phyloP scores from a whole-genome alignment of 163 green algal species.

The Volvox carteri region DNA sequence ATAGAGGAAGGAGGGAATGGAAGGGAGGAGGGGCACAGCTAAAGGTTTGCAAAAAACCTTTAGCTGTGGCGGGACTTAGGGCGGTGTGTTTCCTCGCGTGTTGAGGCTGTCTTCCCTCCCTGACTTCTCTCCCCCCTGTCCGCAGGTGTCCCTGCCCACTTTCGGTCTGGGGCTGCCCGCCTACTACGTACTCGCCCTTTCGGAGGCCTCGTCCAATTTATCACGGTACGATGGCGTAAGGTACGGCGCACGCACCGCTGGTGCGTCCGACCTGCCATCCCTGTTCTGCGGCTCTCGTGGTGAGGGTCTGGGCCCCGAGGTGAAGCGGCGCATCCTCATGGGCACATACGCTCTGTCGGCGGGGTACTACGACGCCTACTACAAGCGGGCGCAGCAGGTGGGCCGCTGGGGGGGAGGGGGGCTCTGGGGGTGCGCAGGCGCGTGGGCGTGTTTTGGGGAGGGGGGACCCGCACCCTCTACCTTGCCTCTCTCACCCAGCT shows the following conservation, averaged over 20 bases:
- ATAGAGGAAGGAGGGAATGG: background rate
- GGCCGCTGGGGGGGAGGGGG: background rate
- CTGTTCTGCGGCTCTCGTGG: slow-evolving; percentile 80
- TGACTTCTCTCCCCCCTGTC: background rate
- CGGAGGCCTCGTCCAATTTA: slow-evolving; percentile 96
- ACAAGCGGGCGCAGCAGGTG: slow-evolving; percentile 94
- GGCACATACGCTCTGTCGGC: slow-evolving; percentile 97
- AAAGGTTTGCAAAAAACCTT: background rate
- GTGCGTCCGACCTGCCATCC: slow-evolving; percentile 67
- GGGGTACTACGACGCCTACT: slow-evolving; percentile 97
- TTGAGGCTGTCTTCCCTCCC: background rate
- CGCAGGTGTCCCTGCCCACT: slow-evolving; percentile 86
- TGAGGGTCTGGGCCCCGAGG: slow-evolving; percentile 86
- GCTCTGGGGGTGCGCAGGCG: background rate
- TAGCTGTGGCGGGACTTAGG: background rate
- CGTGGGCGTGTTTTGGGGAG: background rate
- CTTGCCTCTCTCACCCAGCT: background rate
- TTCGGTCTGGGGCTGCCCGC: slow-evolving; percentile 91
- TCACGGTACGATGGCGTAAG: slow-evolving; percentile 95
- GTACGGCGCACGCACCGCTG: slow-evolving; percentile 77
- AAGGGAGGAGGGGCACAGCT: background rate
- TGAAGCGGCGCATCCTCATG: slow-evolving; percentile 97
- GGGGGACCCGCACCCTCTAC: background rate
- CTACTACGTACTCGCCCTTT: slow-evolving; percentile 97
- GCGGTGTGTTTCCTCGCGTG: background rate